Conservation (phyloP, 257 asterid genomes). For the Fraxinus americana region DNA sequence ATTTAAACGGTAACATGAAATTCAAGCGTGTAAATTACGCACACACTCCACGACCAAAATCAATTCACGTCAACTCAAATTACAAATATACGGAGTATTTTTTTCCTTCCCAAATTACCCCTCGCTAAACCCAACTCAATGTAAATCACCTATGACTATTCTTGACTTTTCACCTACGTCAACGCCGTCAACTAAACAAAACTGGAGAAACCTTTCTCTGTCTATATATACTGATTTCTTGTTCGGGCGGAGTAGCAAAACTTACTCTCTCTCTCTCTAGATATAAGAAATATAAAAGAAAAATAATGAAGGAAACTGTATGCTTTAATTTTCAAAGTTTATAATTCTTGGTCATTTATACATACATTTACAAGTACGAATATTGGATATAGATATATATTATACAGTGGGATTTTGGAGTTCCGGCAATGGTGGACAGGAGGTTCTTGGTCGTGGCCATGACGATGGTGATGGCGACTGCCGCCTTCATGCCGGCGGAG, state of each 20-base stretch:
- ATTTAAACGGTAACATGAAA: background rate
- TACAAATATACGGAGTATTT: too few relatives aligned
- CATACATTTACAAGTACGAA: background rate
- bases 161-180: background rate
- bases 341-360: background rate
- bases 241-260: background rate
- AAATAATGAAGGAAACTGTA: background rate
- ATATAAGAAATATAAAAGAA: background rate
- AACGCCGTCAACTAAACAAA: background rate
- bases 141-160: background rate
- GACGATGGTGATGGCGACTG: constrained; percentile 25
- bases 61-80: background rate
- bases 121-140: background rate
- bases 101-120: background rate
- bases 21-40: background rate
- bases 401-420: constrained; percentile 11
- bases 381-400: background rate
- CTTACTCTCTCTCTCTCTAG: background rate
- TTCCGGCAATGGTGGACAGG: constrained; percentile 53
- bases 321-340: constrained; percentile 6
- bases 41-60: background rate
- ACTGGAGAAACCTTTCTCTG: too few relatives aligned
- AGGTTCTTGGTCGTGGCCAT: constrained; percentile 29
- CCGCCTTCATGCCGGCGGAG: constrained; percentile 27
- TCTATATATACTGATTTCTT: background rate